Evolutionary conservation across 495 filamentous ascomycete genomes (phyloP), one percentile per base, ranked within the genome.

Genomic region (Oidiodendron maius): DNA sequence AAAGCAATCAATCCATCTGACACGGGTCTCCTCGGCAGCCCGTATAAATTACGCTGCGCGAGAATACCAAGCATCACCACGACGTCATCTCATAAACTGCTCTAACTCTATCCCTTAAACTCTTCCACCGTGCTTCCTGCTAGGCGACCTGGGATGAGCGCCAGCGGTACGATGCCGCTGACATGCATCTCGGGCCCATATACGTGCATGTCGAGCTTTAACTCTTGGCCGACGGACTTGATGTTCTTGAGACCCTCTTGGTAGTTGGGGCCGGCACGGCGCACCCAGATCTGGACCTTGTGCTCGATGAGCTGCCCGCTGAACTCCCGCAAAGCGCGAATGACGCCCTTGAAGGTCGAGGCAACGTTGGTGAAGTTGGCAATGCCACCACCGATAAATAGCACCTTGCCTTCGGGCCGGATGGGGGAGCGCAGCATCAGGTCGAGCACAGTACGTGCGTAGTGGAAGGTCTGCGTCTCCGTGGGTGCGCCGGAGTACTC

Each of bases 221-320:
- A 81, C 72, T 97, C 93, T 61, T 89, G 78, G 32, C 89, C 91
- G 44, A 94, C 91, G 37, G 84, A 78, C 80, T 97, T 96, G 78
- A 99, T 96, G 79, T 97, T 99, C 79, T 95, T 95, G 51, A 99
- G 81, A 74, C 93, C 93, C 73, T 99, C 93, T 71, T 99, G 93
- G 78, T 94, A 99, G 77, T 99, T 99, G 69, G 93, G 93, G 51
- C 93, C 93, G 40, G 93, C 93, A 77, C 93, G 93, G 62, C 93
- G 89, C 60, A 99, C 89, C 94, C 94, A 99, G 77, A 99, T 96
- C 69, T 95, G 86, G 50, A 93, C 89, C 61, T 94, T 94, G 84
- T 99, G 93, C 80, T 97, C 94, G 66, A 81, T 81, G 49, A 99
- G 78, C 28, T 82, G 70, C 41, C 83, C 82, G 44, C 89, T 80